Base-by-base conservation (phyloP, 208 protist genomes). In the Trypanosoma congolense region DNA sequence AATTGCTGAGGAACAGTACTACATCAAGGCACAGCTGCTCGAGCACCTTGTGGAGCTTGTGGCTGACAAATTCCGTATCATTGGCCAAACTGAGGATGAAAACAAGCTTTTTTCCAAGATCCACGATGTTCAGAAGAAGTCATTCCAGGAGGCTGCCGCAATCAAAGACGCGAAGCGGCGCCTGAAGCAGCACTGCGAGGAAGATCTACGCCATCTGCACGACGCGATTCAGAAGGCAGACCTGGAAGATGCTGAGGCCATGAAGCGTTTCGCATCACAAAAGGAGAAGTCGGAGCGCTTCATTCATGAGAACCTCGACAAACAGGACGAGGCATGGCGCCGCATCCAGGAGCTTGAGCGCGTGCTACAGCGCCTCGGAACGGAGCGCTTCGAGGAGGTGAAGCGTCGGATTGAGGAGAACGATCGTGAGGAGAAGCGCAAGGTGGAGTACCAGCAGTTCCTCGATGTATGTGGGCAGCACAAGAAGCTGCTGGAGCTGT, bases 61-160 rank as follows among this genome's bases (percentile, higher is more conserved):
- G 42, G 42, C 42, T n/a, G 42, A 46, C 42, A 46, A 46, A n/a
- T 46, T 46, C n/a, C 42, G 42, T n/a, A 46, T 46, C 42, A 46
- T 46, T 46, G 42, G 42, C 10, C 42, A 46, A 24, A 46, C 42
- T n/a, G 42, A 46, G 42, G 42, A 46, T 24, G 42, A 46, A n/a
- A 46, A 46, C n/a, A 46, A 46, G 42, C 6, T 6, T 6, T 46
- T 46, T n/a, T 22, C 10, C n/a, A 46, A 46, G 42, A 46, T 46
- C 42, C 42, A 46, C 42, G 42, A 46, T 6, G 42, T 46, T 9
- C 42, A 46, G 42, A 46, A 46, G 42, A 46, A 46, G 42, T 46
- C 42, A 24, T 46, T 46, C n/a, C 42, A 46, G 42, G 42, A 46
- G n/a, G 6, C 42, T 24, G 42, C 42, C 42, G 6, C 42, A n/a